Conservation (phyloP, 306 rosid species). For the Trifolium subterraneum region DNA sequence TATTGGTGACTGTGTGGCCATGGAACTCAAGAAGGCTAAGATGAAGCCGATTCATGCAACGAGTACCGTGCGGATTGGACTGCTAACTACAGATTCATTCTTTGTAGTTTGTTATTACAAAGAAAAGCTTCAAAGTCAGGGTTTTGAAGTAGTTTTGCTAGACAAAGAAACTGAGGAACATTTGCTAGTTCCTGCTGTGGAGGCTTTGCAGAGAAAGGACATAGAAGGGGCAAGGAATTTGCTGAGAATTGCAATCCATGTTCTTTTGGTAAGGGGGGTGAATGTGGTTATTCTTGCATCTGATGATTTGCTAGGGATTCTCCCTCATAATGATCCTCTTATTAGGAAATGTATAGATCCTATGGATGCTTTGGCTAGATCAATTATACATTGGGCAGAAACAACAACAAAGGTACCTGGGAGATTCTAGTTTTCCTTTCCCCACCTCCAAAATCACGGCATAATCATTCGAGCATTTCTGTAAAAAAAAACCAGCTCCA, state of each 20-base stretch:
- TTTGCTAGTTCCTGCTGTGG: slow-evolving; percentile 50
- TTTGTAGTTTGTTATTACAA: slow-evolving; percentile 54
- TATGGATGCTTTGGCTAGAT: slow-evolving; percentile 60
- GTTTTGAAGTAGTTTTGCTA: slow-evolving; percentile 50
- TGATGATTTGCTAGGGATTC: slow-evolving; percentile 56
- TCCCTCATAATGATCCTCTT: slow-evolving; percentile 59
- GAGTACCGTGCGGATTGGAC: slow-evolving; percentile 55
- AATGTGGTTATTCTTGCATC: slow-evolving; percentile 56
- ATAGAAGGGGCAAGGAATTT: slow-evolving; percentile 58
- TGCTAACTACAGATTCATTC: slow-evolving; percentile 54
- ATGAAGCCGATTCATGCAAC: slow-evolving; percentile 66
- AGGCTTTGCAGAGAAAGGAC: slow-evolving; percentile 54
- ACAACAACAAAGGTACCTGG: slow-evolving; percentile 36
- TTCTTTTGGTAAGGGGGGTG: slow-evolving; percentile 54
- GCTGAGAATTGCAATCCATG: slow-evolving; percentile 56
- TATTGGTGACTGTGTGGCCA: slow-evolving; percentile 69
- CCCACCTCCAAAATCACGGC: slow-evolving; percentile 4
- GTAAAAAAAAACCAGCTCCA: slow-evolving; percentile 17
- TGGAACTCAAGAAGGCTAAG: slow-evolving; percentile 63
- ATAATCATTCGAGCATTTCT: slow-evolving; percentile 4
- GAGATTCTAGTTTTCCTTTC: slow-evolving; percentile 32
- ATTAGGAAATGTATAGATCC: slow-evolving; percentile 60
- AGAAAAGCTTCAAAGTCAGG: slow-evolving; percentile 62
- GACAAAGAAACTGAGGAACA: slow-evolving; percentile 51
- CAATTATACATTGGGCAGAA: slow-evolving; percentile 57